These are phyloP conservation scores for Thuja plicata DNA, from an alignment of 83 land plant species.

Conservation along the genomic window DNA sequence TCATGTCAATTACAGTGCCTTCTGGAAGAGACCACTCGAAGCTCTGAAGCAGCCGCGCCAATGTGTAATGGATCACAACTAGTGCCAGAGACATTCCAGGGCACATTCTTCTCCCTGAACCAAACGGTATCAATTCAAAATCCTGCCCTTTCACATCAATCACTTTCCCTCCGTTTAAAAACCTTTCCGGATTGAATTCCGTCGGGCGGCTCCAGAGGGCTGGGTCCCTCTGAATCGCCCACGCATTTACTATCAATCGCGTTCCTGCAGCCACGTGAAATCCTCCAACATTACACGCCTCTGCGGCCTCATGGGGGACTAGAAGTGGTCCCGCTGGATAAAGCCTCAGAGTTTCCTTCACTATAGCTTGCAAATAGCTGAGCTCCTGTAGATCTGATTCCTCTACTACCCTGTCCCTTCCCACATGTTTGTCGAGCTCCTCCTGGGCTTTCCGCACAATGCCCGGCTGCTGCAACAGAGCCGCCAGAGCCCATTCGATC, in stretches of 20 bases:
- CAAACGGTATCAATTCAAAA: slow-evolving; percentile 36
- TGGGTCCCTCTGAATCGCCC: not conserved
- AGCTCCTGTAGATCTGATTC: slow-evolving; percentile 33
- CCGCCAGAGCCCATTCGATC: no score
- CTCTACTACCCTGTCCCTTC: slow-evolving; percentile 12
- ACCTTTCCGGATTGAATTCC: slow-evolving; percentile 40
- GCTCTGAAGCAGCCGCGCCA: no score
- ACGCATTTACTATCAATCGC: no score
- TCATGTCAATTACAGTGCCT: no score
- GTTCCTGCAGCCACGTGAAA: no score
- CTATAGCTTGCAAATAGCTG: slow-evolving; percentile 19
- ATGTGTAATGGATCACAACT: slow-evolving; percentile 23
- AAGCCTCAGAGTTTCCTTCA: no score
- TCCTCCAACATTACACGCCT: no score
- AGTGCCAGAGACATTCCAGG: slow-evolving; percentile 57
- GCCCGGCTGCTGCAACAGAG: no score
- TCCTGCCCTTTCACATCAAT: not conserved
- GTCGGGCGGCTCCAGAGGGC: slow-evolving; percentile 21
- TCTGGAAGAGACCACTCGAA: no score
- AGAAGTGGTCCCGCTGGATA: no score
- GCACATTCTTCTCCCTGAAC: slow-evolving; percentile 60
- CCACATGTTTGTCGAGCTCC: not conserved
- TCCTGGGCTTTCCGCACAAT: no score
- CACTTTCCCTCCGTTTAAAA: not conserved
- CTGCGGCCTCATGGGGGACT: no score